Base-by-base conservation (phyloP, 2,329 filamentous ascomycete genomes). In the Xylaria sp. region DNA sequence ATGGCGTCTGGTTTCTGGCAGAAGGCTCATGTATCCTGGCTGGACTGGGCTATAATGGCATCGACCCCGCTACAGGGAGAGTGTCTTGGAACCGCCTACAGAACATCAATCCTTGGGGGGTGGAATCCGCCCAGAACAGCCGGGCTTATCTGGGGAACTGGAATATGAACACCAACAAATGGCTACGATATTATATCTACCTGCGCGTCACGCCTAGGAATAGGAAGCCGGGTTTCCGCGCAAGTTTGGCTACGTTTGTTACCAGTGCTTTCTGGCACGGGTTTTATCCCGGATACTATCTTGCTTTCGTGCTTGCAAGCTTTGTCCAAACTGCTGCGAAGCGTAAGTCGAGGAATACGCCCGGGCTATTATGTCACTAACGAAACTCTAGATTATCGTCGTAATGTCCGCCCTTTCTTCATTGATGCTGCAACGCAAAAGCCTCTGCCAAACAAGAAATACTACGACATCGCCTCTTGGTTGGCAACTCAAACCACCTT, bases 151-250 rank as follows among this genome's bases (percentile, higher is more conserved):
- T 99, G 2, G 95, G 91, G 58, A 92, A 90, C 76, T 99, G 96
- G 96, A 99, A 99, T 80, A 97, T 98, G 84, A 98, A 98, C 81
- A 99, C 96, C 13, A 99, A 98, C 80, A 90, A 93, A 76, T 99
- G 96, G 96, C 84, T 99, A 70, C 89, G 94, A 56, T 97, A 98
- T 80, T 99, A 98, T 78, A 87, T 99, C 74, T 99, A 98, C 78
- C 86, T 99, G 57, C 91, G 96, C 28, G 96, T 99, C 2, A 99
- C 96, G 0, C 96, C 96, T 0, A 92, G 92, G 75, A 96, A 96
- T 63, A 96, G 94, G 85, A 99, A 98, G 80, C 96, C 96, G 10
- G 96, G 96, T 1, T 99, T 99, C 84, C 88, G 94, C 68, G 96
- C 96, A 60, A 98, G 92, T 76, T 83, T 99, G 83, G 94, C 94